A percentile compares a stretch with the other conserved stretches of the same genome.
Conservation (phyloP, 441 rosid species). For the Gossypium aridum region DNA sequence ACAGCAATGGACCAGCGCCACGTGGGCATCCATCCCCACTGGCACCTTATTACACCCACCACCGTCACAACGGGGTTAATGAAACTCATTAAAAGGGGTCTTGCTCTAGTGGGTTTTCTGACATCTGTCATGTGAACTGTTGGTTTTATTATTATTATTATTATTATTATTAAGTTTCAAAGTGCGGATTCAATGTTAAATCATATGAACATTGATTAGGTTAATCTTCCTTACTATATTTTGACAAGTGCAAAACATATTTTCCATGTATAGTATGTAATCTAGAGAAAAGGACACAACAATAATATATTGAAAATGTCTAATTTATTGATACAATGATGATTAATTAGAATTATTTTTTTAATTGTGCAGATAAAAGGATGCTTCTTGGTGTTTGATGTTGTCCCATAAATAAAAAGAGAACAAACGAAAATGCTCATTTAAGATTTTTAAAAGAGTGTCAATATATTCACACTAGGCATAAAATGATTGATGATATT, state of each 20-base stretch:
- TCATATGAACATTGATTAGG: neutral
- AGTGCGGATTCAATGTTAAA: no score
- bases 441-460: no score
- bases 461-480: no score
- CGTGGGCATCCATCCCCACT: conserved; percentile 14
- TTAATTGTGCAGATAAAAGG: neutral
- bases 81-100: conserved; percentile 19
- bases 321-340: neutral
- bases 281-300: neutral
- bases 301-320: no score
- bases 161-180: no score
- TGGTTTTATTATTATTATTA: conserved; percentile 8
- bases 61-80: neutral
- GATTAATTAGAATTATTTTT: neutral
- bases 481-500: no score
- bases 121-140: conserved; percentile 41
- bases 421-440: conserved; percentile 3
- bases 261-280: neutral
- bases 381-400: neutral
- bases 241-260: neutral
- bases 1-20: conserved; percentile 13
- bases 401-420: neutral
- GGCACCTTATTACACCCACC: conserved; percentile 10
- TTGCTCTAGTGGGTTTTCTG: conserved; percentile 31
- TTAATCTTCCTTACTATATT: neutral